Base-by-base conservation (phyloP, 805 yeast species). In the Starmerella vitae region DNA sequence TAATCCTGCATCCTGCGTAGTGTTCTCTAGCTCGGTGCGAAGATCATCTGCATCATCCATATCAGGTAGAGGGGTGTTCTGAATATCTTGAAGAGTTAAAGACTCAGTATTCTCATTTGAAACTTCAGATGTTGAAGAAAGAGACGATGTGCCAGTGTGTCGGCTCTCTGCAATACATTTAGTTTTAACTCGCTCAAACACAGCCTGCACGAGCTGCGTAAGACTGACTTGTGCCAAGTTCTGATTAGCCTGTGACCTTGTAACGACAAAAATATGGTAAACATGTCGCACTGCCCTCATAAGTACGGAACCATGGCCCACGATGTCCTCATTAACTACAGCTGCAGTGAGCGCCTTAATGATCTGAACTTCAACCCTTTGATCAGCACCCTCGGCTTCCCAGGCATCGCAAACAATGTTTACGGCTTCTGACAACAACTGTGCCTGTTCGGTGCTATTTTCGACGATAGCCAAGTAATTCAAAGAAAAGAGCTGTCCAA, bases 181-280 rank as follows among this genome's bases (percentile, higher is more conserved):
- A 6, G 19, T 26, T 36, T 67, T 69, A 30, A 74, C 72, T 46
- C 91, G 72, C 45, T 81, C 93, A 62, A 84, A 91, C 9, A 86
- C 78, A 7, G 82, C 76, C 39, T 76, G 76, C 18, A 91, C 83
- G 52, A 88, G 79, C 61, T 91, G 99, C 3, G 93, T 82, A 48
- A 91, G 67, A 6, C 91, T 79, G 1, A 94, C 97, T 63, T 93
- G 97, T 0, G 98, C 97, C 43, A 86, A 76, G 1, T 85, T 81
- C 61, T 91, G 98, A 55, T 85, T 88, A 20, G 80, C 66, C 3
- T 88, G 74, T 15, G 79, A 75, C 43, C 80, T 66, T 0, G 96
- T 84, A 40, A 83, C 70, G 30, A 91, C 78, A 54, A 88, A 93
- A 20, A 93, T 81, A 56, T 85, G 86, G 63, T 91, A 91, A 20